Conservation (phyloP, 768 basidiomycete genomes). For the Suillus placidus region DNA sequence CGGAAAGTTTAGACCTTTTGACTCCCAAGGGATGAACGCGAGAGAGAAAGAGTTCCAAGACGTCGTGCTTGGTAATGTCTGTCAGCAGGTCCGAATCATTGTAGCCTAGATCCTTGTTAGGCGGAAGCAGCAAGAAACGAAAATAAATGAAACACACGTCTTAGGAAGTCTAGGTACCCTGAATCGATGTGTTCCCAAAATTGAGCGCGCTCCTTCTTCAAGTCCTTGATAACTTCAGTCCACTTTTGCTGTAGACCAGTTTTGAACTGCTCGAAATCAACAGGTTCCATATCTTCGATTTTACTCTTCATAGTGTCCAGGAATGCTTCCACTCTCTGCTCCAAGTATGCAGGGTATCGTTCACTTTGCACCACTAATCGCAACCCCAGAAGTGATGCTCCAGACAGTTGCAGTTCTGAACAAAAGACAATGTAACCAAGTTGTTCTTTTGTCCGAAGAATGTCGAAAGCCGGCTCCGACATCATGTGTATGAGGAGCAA, state of each 20-base stretch:
- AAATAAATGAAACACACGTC: constrained; percentile 56
- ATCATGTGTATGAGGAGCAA: constrained; percentile 82
- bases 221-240: constrained; percentile 86
- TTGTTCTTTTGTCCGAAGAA: constrained; percentile 92
- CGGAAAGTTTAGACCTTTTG: constrained; percentile 79
- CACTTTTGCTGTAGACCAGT: constrained; percentile 76
- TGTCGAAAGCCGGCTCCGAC: constrained; percentile 89
- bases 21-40: constrained; percentile 71
- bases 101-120: constrained; percentile 48
- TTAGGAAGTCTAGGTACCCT: constrained; percentile 85
- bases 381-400: constrained; percentile 73
- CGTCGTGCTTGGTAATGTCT: constrained; percentile 71
- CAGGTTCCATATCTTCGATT: constrained; percentile 68
- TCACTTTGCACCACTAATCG: constrained; percentile 91
- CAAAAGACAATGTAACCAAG: constrained; percentile 89
- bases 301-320: constrained; percentile 69
- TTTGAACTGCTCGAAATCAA: constrained; percentile 80
- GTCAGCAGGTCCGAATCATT: constrained; percentile 71
- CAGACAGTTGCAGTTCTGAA: constrained; percentile 55
- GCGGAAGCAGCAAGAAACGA: background rate
- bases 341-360: constrained; percentile 75
- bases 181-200: constrained; percentile 74
- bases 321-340: constrained; percentile 88
- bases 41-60: constrained; percentile 68
- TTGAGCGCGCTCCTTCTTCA: constrained; percentile 73